These are phyloP conservation scores for Kazachstania viticola DNA, from an alignment of 805 yeast genomes.

Conservation along the genomic window DNA sequence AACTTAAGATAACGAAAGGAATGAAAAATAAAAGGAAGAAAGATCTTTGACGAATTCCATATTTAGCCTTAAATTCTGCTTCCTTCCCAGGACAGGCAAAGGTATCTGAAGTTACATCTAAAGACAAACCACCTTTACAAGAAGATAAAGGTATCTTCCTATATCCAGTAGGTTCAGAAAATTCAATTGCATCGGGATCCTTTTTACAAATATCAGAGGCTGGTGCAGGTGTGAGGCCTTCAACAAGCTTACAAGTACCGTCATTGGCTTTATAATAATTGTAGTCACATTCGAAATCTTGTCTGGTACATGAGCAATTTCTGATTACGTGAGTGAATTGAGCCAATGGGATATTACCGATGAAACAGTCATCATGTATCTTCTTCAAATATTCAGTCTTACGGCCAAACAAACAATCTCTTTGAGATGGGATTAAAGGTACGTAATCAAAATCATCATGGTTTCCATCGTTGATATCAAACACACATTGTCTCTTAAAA, in stretches of 20 bases:
- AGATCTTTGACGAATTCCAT: constrained; percentile 44
- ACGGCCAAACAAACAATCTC: constrained; percentile 62
- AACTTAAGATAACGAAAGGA: constrained; percentile 42
- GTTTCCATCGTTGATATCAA: constrained; percentile 34
- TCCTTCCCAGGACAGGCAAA: constrained; percentile 85
- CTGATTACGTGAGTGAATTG: constrained; percentile 44
- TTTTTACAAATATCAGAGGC: constrained; percentile 47
- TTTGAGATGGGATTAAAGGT: constrained; percentile 44
- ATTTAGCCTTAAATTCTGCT: constrained; percentile 42
- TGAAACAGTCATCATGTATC: constrained; percentile 48
- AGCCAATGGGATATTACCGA: constrained; percentile 48
- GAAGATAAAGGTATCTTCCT: constrained; percentile 77
- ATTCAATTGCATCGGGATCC: constrained; percentile 47
- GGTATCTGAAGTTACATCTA: constrained; percentile 48
- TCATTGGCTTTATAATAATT: constrained; percentile 60
- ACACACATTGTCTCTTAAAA: constrained; percentile 42
- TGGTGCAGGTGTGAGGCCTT: constrained; percentile 59
- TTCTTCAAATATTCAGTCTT: constrained; percentile 49
- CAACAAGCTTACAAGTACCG: constrained; percentile 78
- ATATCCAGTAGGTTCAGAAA: constrained; percentile 85
- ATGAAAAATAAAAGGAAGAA: constrained; percentile 42
- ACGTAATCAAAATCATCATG: constrained; percentile 52
- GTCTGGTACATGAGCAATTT: constrained; percentile 76
- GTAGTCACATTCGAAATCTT: constrained; percentile 90
- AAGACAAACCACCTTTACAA: constrained; percentile 67